Evolutionary conservation across 805 yeast species (phyloP).

Genomic region (Kodamaea kaohsiungensis): DNA sequence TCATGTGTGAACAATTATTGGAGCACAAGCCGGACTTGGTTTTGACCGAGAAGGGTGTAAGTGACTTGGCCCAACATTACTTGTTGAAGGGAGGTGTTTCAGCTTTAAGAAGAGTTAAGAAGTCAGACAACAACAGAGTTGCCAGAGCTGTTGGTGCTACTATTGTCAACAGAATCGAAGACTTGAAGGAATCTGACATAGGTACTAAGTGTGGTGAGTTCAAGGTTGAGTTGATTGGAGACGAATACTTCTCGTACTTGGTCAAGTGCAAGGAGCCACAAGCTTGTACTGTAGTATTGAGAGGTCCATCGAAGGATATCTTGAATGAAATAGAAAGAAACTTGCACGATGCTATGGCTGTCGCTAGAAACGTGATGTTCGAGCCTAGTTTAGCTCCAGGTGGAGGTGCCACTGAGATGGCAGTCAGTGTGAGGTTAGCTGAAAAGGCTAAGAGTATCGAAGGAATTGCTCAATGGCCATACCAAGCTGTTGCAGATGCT

Average conservation of each 20-base stretch:
- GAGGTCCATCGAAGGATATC: constrained; percentile 97
- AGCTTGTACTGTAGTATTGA: constrained; percentile 89
- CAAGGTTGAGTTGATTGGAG: constrained; percentile 94
- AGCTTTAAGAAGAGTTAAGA: constrained; percentile 90
- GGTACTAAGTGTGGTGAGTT: constrained; percentile 90
- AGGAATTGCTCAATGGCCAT: constrained; percentile 98
- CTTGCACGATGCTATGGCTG: constrained; percentile 98
- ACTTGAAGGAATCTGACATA: constrained; percentile 84
- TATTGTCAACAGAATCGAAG: constrained; percentile 93
- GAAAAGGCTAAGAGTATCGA: constrained; percentile 91
- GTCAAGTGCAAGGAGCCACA: constrained; percentile 80
- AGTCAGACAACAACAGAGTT: constrained; percentile 93
- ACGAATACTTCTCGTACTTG: constrained; percentile 89
- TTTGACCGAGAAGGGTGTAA: constrained; percentile 97
- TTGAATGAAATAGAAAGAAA: constrained; percentile 95
- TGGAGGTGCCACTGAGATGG: constrained; percentile 99
- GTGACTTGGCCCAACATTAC: constrained; percentile 96
- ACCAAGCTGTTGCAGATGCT: constrained; percentile 98
- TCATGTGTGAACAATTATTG: constrained; percentile 81
- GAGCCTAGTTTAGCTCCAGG: constrained; percentile 97
- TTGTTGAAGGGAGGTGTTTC: constrained; percentile 90
- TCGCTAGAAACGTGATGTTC: constrained; percentile 89
- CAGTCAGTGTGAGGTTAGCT: constrained; percentile 82
- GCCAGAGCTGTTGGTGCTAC: constrained; percentile 98
- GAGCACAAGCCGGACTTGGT: constrained; percentile 90